These are phyloP conservation scores for Euphorbia tirucalli DNA, from an alignment of 345 rosid species.

Conservation along the genomic window DNA sequence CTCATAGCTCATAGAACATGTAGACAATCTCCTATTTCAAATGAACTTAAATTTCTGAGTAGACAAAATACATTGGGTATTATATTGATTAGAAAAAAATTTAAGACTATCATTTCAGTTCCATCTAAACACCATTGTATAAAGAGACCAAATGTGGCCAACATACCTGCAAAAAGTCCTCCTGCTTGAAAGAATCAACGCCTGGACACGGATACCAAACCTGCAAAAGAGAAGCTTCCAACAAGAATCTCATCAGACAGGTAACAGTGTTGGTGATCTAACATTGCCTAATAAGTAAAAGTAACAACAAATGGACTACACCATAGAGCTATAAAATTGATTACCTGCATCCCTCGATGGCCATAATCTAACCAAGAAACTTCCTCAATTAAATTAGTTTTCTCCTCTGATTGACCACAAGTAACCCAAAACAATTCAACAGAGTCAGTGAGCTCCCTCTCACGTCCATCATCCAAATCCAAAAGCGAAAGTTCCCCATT, in stretches of 20 bases:
- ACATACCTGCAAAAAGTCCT: constrained; percentile 92
- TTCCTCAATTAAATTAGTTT: constrained; percentile 82
- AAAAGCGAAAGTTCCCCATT: constrained; percentile 95
- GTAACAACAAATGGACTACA: constrained; percentile 4
- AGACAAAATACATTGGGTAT: neutral
- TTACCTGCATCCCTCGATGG: constrained; percentile 98
- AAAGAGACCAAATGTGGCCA: constrained; percentile 2
- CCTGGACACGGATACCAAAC: constrained; percentile 99
- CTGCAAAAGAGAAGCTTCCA: constrained; percentile 62
- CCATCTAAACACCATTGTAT: neutral
- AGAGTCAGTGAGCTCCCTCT: constrained; percentile 91
- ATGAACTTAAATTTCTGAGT: neutral
- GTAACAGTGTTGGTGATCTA: constrained; percentile 17
- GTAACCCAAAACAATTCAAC: constrained; percentile 99
- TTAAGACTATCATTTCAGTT: neutral
- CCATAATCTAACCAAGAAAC: constrained; percentile 99
- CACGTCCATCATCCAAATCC: constrained; percentile 97
- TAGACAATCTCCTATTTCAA: neutral
- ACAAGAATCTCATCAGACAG: constrained; percentile 46
- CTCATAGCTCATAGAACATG: neutral
- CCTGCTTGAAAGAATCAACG: constrained; percentile 84
- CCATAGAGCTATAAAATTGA: constrained; percentile 13
- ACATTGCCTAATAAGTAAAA: constrained; percentile 5
- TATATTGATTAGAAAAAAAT: neutral
- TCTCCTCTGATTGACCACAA: constrained; percentile 89